Percentiles rank a stretch among this genome's conserved stretches.
phyloP scores from a whole-genome alignment of 768 basidiomycete species.

The Ephemerocybe angulata region DNA sequence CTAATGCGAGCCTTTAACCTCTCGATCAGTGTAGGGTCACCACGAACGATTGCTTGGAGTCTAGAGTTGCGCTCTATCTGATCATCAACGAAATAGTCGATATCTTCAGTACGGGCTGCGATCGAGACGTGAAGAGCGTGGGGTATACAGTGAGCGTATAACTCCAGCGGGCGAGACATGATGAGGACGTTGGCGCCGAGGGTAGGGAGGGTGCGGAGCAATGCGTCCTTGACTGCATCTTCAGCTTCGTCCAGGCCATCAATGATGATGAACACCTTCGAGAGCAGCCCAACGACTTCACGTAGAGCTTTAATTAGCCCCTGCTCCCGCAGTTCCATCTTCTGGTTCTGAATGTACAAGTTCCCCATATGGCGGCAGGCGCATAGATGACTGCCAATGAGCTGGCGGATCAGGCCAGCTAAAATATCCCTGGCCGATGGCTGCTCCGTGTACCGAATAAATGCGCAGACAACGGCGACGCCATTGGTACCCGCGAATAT shows the following conservation, averaged over 20 bases:
- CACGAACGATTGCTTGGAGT: background rate
- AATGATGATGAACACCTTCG: no score
- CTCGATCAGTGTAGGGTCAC: background rate
- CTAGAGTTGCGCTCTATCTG: background rate
- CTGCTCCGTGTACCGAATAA: slow-evolving; percentile 1
- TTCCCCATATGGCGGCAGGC: no score
- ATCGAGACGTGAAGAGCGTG: background rate
- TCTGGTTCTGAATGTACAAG: no score
- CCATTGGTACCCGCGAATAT: background rate
- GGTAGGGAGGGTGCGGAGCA: background rate
- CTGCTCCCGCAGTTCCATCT: no score
- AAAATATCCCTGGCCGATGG: background rate
- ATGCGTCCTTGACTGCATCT: background rate
- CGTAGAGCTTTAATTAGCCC: no score
- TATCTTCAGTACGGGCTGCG: background rate
- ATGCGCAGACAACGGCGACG: slow-evolving; percentile 1
- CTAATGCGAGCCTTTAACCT: background rate
- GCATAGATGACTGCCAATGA: no score
- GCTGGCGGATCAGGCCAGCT: background rate
- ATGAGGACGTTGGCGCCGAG: background rate
- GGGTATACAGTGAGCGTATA: background rate
- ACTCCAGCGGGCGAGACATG: background rate
- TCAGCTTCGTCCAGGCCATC: slow-evolving; percentile 1
- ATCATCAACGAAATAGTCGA: background rate
- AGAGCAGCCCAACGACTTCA: no score